These are phyloP conservation scores for Haplographium delicatum DNA, from an alignment of 495 filamentous ascomycete genomes.

Conservation along the genomic window DNA sequence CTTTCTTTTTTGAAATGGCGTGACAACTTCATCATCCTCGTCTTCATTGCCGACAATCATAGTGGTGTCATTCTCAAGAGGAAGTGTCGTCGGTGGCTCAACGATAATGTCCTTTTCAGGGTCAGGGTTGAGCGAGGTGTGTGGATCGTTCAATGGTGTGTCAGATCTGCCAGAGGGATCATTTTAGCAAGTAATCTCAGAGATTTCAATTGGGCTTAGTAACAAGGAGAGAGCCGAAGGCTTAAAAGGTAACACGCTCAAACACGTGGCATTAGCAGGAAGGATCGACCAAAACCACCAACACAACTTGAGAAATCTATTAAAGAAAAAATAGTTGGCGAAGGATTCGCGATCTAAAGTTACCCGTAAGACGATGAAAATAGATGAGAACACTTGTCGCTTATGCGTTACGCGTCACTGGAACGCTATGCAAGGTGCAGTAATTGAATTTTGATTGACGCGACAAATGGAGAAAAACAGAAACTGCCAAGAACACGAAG, in stretches of 20 bases:
- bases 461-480: conserved; percentile 1
- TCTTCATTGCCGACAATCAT: conserved; percentile 16
- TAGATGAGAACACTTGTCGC: conserved; percentile 1
- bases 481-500: background rate
- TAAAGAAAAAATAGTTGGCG: no score
- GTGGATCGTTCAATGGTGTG: conserved; percentile 12
- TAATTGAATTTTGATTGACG: conserved; percentile 12
- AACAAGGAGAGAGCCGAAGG: conserved; percentile 2
- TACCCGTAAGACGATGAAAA: conserved; percentile 6
- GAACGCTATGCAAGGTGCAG: conserved; percentile 18
- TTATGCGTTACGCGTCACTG: conserved; percentile 13
- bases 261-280: conserved; percentile 18
- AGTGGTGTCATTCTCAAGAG: conserved; percentile 6
- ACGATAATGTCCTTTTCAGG: conserved; percentile 21
- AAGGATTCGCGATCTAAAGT: conserved; percentile 9
- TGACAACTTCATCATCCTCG: conserved; percentile 21
- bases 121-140: conserved; percentile 8
- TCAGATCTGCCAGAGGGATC: conserved; percentile 8
- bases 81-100: conserved; percentile 10
- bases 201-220: conserved; percentile 14
- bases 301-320: no score
- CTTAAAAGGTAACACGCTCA: conserved; percentile 9
- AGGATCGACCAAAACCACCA: background rate
- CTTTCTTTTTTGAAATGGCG: conserved; percentile 44
- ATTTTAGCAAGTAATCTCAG: conserved; percentile 9